Conservation (phyloP, 2,329 filamentous ascomycete genomes). For the Pseudophaeomoniella oleicola region DNA sequence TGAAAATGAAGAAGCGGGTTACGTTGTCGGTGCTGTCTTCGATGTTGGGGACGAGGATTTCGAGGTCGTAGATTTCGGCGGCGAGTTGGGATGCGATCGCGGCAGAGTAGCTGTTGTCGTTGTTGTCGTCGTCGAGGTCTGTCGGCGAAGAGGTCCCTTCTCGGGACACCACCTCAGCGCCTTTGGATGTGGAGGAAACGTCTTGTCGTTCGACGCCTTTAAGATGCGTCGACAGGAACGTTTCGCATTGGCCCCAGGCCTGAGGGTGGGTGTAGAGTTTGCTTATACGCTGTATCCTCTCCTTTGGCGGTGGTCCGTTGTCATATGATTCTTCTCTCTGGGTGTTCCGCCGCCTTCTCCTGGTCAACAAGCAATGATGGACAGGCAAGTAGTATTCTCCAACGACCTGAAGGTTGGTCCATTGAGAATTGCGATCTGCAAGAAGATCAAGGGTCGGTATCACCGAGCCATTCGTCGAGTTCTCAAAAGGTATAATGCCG, state of each 20-base stretch:
- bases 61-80: slow-evolving; percentile 50
- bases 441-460: slow-evolving; percentile 81
- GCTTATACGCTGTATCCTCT: slow-evolving; percentile 43
- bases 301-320: not conserved
- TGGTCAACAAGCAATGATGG: slow-evolving; percentile 67
- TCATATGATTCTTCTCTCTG: slow-evolving; percentile 7
- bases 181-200: slow-evolving; percentile 70
- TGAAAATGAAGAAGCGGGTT: slow-evolving; percentile 31
- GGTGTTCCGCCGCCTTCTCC: slow-evolving; percentile 8
- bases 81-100: slow-evolving; percentile 69
- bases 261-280: slow-evolving; percentile 88
- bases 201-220: slow-evolving; percentile 55
- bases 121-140: slow-evolving; percentile 32
- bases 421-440: slow-evolving; percentile 53
- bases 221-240: slow-evolving; percentile 56
- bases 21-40: slow-evolving; percentile 32
- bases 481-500: slow-evolving; percentile 88
- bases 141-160: slow-evolving; percentile 21
- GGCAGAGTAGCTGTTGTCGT: slow-evolving; percentile 47
- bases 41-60: slow-evolving; percentile 43
- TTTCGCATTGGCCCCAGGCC: slow-evolving; percentile 80
- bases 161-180: slow-evolving; percentile 57
- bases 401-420: slow-evolving; percentile 58
- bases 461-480: slow-evolving; percentile 87
- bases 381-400: slow-evolving; percentile 79